Evolutionary conservation across 164 flowering plant species (phyloP), one percentile per base, ranked within the genome.

Genomic region (Magnolia sinica): DNA sequence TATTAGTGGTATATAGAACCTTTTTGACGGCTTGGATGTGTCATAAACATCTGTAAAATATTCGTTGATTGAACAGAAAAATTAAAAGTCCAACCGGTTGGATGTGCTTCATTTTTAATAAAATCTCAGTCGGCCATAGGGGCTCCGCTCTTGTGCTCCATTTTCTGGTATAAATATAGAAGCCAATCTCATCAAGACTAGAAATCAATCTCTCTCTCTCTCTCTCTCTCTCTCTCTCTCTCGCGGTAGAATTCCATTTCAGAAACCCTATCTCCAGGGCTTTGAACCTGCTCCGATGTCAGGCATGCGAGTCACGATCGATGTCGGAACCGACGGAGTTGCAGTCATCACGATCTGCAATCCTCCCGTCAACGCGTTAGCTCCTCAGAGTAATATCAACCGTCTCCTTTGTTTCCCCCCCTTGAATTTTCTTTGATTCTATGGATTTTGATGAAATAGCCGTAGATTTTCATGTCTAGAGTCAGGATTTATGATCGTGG

Each of bases 321-420:
- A 89, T 69, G 93, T 94, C 19, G 93, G 96, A 23, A 72, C 71
- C 81, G 97, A 93, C 69, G 97, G 97, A 74, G 97, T 95, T 63
- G 98, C 95, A 2, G 83, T 95, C 73, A 87, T 95, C 85, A 86
- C 91, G 76, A 84, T 94, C 55, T 82, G 72, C 51, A 94, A 94
- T 86, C 98, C 98, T 66, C 97, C 97, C 16, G 97, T 94, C 61
- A 94, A 94, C 75, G 88, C 96, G 22, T 77, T 94, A 16, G 89
- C 96, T 8, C 73, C 85, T 76, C 80, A 87, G 8, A 79, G 97
- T 94, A 80, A 76, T 29, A 55, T 61, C 58, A 1, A 18, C 52
- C 37, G 49, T 14, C 71, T 49, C 18, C 23, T 14, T 13, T 1
- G 29, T 8, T 68, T 29, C 31, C 11, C 4, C 22, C 29, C 20